Conservation (phyloP, 1,284 basidiomycete species). For the Baeospora myosura region DNA sequence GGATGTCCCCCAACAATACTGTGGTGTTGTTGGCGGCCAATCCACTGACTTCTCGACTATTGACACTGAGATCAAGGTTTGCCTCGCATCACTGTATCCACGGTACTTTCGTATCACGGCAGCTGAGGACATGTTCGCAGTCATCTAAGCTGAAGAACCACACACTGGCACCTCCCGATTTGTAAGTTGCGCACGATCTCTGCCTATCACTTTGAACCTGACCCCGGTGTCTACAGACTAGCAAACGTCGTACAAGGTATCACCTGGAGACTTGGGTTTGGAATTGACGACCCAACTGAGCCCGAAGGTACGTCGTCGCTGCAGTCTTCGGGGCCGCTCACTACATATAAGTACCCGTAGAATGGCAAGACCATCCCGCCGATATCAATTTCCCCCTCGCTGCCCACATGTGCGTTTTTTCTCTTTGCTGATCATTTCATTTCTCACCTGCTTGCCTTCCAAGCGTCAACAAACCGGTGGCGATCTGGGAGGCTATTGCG, state of each 20-base stretch:
- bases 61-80: slow-evolving; percentile 52
- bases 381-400: slow-evolving; percentile 44
- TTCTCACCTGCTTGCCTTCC: slow-evolving; percentile 2
- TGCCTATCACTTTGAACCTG: slow-evolving; percentile 7
- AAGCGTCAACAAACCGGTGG: slow-evolving; percentile 40
- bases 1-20: slow-evolving; percentile 46
- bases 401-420: slow-evolving; percentile 34
- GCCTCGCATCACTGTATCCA: slow-evolving; percentile 9
- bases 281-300: slow-evolving; percentile 39
- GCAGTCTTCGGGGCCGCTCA: slow-evolving; percentile 1
- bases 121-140: slow-evolving; percentile 25
- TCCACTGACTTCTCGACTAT: slow-evolving; percentile 47
- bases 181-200: slow-evolving; percentile 30
- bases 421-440: neutral
- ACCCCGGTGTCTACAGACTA: slow-evolving; percentile 25
- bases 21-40: slow-evolving; percentile 56
- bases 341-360: slow-evolving; percentile 22
- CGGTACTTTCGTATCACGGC: neutral
- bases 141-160: slow-evolving; percentile 43
- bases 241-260: slow-evolving; percentile 51
- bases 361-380: slow-evolving; percentile 54
- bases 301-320: slow-evolving; percentile 40
- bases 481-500: slow-evolving; percentile 40
- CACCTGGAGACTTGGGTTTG: slow-evolving; percentile 57
- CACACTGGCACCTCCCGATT: slow-evolving; percentile 52